Conservation (phyloP, 257 asterid species). For the Cinchona pubescens region DNA sequence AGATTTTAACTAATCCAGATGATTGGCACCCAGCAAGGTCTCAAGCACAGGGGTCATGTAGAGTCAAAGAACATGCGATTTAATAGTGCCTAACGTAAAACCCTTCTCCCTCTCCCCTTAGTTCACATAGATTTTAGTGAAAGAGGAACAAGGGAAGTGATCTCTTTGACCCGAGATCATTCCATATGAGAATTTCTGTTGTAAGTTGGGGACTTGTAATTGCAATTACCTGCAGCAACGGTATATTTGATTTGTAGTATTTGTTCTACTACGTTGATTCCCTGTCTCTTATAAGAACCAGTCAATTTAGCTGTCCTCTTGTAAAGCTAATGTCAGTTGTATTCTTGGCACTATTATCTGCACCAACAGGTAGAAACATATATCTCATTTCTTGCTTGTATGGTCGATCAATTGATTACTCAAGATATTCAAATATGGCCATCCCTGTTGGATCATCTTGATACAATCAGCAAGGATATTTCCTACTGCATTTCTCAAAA, state of each 20-base stretch:
- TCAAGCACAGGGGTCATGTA: not conserved
- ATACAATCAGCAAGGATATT: too few relatives aligned
- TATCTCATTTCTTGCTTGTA: not conserved
- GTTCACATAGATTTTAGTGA: not conserved
- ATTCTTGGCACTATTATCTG: not conserved
- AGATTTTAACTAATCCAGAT: not conserved
- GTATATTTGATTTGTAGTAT: not conserved
- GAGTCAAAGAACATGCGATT: not conserved
- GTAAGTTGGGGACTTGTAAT: not conserved
- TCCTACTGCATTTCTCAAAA: too few relatives aligned
- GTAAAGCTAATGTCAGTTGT: not conserved
- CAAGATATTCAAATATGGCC: too few relatives aligned
- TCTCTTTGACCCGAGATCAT: not conserved
- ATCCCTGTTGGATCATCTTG: too few relatives aligned
- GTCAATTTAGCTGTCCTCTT: not conserved
- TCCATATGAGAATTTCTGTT: not conserved
- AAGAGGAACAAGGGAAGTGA: not conserved
- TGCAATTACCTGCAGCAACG: not conserved
- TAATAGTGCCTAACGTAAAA: not conserved
- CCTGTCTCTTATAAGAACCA: too few relatives aligned
- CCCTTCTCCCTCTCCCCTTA: not conserved
- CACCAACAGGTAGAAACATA: not conserved
- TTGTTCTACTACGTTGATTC: not conserved
- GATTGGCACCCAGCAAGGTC: not conserved
- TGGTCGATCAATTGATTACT: too few relatives aligned